Conservation (phyloP, 768 basidiomycete genomes). For the Boletus edulis region DNA sequence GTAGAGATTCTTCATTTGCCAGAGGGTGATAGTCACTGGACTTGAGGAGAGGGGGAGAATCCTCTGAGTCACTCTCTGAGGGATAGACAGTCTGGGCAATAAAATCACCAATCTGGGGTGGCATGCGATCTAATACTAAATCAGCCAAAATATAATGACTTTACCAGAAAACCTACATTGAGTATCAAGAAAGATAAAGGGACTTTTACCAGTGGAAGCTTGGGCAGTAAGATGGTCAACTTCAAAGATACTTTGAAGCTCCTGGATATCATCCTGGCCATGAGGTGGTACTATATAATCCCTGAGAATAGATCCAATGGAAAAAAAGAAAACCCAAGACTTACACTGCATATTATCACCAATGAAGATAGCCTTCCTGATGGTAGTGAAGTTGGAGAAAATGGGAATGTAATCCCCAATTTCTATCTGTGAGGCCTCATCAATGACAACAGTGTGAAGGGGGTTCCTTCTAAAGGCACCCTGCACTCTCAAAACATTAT, state of each 20-base stretch:
- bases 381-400: conserved; percentile 30
- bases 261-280: conserved; percentile 67
- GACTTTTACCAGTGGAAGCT: conserved; percentile 22
- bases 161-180: conserved; percentile 55
- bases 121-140: conserved; percentile 68
- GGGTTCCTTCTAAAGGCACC: conserved; percentile 32
- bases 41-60: conserved; percentile 35
- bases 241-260: conserved; percentile 77
- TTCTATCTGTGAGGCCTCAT: conserved; percentile 70
- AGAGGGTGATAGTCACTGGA: conserved; percentile 53
- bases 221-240: conserved; percentile 50
- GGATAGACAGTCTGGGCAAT: conserved; percentile 71
- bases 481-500: conserved; percentile 3
- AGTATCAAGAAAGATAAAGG: conserved; percentile 59
- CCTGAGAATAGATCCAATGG: conserved; percentile 27
- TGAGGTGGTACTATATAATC: conserved; percentile 65
- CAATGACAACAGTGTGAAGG: conserved; percentile 51
- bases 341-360: conserved; percentile 67
- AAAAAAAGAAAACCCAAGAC: conserved; percentile 20
- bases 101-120: conserved; percentile 70
- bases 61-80: conserved; percentile 30
- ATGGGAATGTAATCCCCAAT: conserved; percentile 49
- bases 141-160: neutral
- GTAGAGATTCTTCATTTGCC: conserved; percentile 32
- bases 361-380: conserved; percentile 60